Conservation (phyloP, 352 stramenopile species). For the Phytophthora meadii region DNA sequence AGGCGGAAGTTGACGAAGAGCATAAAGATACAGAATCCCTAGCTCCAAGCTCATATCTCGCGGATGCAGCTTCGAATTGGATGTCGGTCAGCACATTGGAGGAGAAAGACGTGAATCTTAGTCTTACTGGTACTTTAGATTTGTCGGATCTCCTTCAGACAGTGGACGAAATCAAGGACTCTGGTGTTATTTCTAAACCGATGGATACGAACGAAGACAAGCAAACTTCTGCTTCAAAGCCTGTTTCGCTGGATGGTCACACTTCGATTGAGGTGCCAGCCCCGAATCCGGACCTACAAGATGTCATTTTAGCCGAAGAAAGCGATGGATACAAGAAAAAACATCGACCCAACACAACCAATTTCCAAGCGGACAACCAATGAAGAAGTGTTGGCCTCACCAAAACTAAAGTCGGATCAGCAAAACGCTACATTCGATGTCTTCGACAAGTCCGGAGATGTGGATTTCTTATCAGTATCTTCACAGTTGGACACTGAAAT, state of each 20-base stretch:
- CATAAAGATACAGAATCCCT: background rate
- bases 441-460: constrained; percentile 43
- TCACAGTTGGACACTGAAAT: constrained; percentile 2
- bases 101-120: constrained; percentile 14
- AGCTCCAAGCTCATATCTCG: constrained; percentile 13
- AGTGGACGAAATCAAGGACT: constrained; percentile 3
- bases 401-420: background rate
- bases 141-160: constrained; percentile 6
- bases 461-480: constrained; percentile 35
- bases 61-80: constrained; percentile 32
- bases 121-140: constrained; percentile 13
- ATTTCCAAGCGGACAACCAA: background rate
- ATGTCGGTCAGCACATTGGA: constrained; percentile 25
- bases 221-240: background rate
- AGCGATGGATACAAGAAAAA: background rate
- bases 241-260: constrained; percentile 5
- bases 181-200: background rate
- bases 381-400: background rate
- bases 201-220: background rate
- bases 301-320: constrained; percentile 1
- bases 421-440: constrained; percentile 32
- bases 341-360: too few relatives aligned
- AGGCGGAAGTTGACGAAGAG: constrained; percentile 1
- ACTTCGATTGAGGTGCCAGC: constrained; percentile 2
- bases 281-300: constrained; percentile 1